These are phyloP conservation scores for Balamuthia mandrillaris DNA, from an alignment of 208 protist species.

Conservation along the genomic window DNA sequence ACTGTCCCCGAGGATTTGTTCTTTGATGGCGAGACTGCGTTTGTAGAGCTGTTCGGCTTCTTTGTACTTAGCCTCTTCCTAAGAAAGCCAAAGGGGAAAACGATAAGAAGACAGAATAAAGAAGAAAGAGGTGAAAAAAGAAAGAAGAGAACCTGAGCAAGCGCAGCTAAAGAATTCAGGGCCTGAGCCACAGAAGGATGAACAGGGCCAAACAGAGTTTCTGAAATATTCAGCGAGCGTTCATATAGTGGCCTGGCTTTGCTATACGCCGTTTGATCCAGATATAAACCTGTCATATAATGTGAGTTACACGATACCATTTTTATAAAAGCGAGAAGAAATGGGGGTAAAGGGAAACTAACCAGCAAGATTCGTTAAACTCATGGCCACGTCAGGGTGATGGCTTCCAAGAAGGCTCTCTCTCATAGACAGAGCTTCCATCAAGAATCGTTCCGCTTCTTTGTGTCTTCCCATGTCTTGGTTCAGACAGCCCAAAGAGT, in stretches of 20 bases:
- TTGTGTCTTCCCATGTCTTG: slow-evolving; percentile 26
- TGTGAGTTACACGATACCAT: too few species aligned
- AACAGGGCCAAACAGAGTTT: slow-evolving; percentile 20
- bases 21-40: background rate
- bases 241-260: background rate
- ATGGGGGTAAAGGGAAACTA: too few species aligned
- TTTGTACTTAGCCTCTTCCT: slow-evolving; percentile 10
- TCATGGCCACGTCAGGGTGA: slow-evolving; percentile 19
- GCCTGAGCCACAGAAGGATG: slow-evolving; percentile 29
- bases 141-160: too few species aligned
- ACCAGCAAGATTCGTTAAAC: too few species aligned
- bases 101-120: too few species aligned
- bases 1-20: background rate
- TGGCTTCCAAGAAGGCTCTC: background rate
- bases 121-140: too few species aligned
- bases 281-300: background rate
- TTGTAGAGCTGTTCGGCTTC: slow-evolving; percentile 5
- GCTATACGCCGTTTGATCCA: slow-evolving; percentile 2
- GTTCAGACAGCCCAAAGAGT: slow-evolving; percentile 36
- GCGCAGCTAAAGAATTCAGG: too few species aligned
- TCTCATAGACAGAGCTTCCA: background rate
- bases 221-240: slow-evolving; percentile 11
- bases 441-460: background rate
- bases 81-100: too few species aligned
- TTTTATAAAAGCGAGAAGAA: too few species aligned